Evolutionary conservation across 2,329 filamentous ascomycete genomes (phyloP), one percentile per base, ranked within the genome.

Genomic region (Delphinella strobiligena): DNA sequence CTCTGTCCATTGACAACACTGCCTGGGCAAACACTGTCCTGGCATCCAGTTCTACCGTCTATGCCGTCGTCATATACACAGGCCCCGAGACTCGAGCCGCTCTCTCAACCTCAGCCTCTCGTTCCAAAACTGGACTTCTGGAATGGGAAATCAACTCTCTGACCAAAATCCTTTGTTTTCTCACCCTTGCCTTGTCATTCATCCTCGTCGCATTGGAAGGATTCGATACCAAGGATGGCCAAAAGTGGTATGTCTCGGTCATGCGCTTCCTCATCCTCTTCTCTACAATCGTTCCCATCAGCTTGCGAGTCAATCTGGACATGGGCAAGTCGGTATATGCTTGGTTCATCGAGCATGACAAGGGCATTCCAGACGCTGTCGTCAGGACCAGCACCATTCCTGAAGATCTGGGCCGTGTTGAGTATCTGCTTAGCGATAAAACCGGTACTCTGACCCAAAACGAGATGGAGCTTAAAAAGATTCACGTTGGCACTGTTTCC

Each of bases 11-110:
- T 46, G 91, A 98, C 61, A 95, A 98, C 55, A 96, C 91, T 5
- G 91, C 93, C 8, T 98, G 93, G 91, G 89, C 89, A 14, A 98
- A 96, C 56, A 98, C 91, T 0, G 83, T 98, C 17, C 82, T 98
- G 44, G 91, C 91, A 1, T 96, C 89, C 1, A 91, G 88, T 56
- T 89, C 83, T 1, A 83, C 76, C 3, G 91, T 91, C 0, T 69
- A 94, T 43, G 89, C 88, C 2, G 85, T 88, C 1, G 84, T 98
- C 37, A 72, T 98, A 45, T 98, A 98, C 59, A 96, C 91, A 3
- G 93, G 91, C 0, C 80, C 86, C 1, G 85, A 98, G 60, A 98
- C 91, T 2, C 78, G 93, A 43, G 93, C 93, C 18, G 88, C 91
- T 4, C 70, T 98, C 24, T 96, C 91, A 0, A 98, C 91, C 4